phyloP scores from a whole-genome alignment of 805 yeast genomes.

The Metschnikowia matae region DNA sequence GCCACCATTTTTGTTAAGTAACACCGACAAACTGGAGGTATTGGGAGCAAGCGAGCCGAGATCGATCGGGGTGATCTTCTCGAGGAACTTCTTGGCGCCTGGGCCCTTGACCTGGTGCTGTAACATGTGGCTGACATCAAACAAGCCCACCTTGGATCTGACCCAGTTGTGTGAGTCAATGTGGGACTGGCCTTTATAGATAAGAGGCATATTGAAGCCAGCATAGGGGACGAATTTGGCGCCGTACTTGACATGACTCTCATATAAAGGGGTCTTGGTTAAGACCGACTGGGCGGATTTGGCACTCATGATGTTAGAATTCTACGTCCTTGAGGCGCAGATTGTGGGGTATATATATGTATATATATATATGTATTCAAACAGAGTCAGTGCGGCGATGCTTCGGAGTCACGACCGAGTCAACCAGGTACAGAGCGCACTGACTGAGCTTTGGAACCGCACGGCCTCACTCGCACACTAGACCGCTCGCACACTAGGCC shows the following conservation, averaged over 20 bases:
- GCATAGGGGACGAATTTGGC: slow-evolving; percentile 96
- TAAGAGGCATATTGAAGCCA: slow-evolving; percentile 93
- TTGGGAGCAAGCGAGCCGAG: slow-evolving; percentile 52
- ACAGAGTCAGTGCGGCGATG: neutral
- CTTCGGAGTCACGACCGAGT: neutral
- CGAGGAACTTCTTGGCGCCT: slow-evolving; percentile 62
- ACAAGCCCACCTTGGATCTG: slow-evolving; percentile 78
- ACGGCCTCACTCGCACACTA: too few species aligned
- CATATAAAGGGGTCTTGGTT: slow-evolving; percentile 75
- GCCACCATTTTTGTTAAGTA: slow-evolving; percentile 69
- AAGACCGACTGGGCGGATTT: slow-evolving; percentile 14
- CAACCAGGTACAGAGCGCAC: neutral
- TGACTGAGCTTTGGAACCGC: too few species aligned
- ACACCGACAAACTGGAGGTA: slow-evolving; percentile 70
- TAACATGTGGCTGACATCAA: slow-evolving; percentile 96
- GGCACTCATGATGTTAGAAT: neutral
- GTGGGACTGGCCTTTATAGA: slow-evolving; percentile 80
- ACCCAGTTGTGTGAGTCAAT: slow-evolving; percentile 96
- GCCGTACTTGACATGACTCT: slow-evolving; percentile 69
- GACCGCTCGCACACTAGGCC: too few species aligned
- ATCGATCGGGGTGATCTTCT: slow-evolving; percentile 87
- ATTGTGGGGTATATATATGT: neutral
- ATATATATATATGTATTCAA: neutral
- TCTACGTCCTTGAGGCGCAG: neutral
- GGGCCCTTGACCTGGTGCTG: slow-evolving; percentile 79